Evolutionary conservation across 2,329 filamentous ascomycete genomes (phyloP), one percentile per base, ranked within the genome.

Genomic region (Chalaropsis ovoidea): DNA sequence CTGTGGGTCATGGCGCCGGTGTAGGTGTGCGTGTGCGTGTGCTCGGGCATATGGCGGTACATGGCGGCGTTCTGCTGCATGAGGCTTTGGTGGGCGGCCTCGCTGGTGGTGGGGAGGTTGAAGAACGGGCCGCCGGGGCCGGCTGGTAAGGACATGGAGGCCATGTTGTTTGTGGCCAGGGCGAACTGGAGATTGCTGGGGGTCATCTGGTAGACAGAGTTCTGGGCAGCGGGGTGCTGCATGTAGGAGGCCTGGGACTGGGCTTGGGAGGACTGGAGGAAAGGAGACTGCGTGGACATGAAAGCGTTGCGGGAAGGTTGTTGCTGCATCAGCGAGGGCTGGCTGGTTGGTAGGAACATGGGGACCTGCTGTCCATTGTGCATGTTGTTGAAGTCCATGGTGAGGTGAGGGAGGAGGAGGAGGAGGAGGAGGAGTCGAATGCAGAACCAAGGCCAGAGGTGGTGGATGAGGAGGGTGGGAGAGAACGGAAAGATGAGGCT

Each of bases 311-410:
- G 43, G 6, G 54, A 35, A 58, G 54, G 27, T 58, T 35, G 54
- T 58, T 58, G 54, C 31, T 58, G 54, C 31, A 58, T 35, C 54
- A 58, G 24, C 17, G 54, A 35, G 54, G 54, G 54, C 27, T 58
- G 54, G 31, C 24, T 58, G 27, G 54, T 58, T 58, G 61, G 43
- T 4, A 47, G 61, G 35, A 43, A 43, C 8, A 61, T 61, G 35
- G 58, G 41, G 45, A 60, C 24, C 24, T 56, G 39, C 15, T 63
- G 63, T 35, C 41, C 54, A 11, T 17, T 41, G 52, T 45, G 63
- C 41, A 60, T 45, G 42, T 41, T 64, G 52, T 43, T 56, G 63
- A 42, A 64, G 19, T 56, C 63, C 63, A 45, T 60, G 22, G 41
- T 64, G 42, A 58, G n/a, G 45, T 17, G 22, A 47, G 22, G 2